Percentiles rank a stretch among this genome's conserved stretches.
Conservation (phyloP, 106 monocot genomes). For the Posidonia australis region DNA sequence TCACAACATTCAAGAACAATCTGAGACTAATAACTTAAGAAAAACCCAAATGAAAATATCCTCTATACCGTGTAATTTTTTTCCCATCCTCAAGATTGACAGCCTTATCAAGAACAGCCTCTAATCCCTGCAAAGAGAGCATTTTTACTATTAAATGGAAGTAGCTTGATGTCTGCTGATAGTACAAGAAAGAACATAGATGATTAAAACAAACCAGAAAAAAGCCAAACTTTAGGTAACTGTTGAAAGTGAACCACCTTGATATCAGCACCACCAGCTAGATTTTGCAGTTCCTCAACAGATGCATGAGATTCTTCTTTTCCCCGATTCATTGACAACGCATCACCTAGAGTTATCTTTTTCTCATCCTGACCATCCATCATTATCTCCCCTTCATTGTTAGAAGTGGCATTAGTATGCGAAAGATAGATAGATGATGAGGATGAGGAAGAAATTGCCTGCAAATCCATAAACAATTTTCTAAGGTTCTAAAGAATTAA, state of each 20-base stretch:
- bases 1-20: not conserved
- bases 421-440: conserved; percentile 11
- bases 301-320: conserved; percentile 52
- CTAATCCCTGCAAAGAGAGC: conserved; percentile 49
- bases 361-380: conserved; percentile 46
- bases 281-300: conserved; percentile 78
- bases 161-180: not conserved
- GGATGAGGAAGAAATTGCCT: conserved; percentile 16
- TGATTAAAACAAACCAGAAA: conserved; percentile 3
- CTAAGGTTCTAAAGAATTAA: not conserved
- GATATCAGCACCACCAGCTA: conserved; percentile 94
- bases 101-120: conserved; percentile 96
- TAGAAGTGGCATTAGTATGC: conserved; percentile 14
- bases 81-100: conserved; percentile 73
- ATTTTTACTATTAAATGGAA: not conserved
- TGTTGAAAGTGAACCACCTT: conserved; percentile 39
- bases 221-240: too few species aligned
- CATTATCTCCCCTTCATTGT: conserved; percentile 44
- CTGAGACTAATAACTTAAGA: not conserved
- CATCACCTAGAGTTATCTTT: conserved; percentile 61
- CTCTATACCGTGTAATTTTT: conserved; percentile 55
- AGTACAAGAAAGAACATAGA: not conserved
- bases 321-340: conserved; percentile 39
- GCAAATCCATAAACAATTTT: conserved; percentile 3
- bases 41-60: not conserved